Percentiles rank a stretch among this genome's conserved stretches.
phyloP scores from a whole-genome alignment of 768 basidiomycete species.

The Boletus sp. region DNA sequence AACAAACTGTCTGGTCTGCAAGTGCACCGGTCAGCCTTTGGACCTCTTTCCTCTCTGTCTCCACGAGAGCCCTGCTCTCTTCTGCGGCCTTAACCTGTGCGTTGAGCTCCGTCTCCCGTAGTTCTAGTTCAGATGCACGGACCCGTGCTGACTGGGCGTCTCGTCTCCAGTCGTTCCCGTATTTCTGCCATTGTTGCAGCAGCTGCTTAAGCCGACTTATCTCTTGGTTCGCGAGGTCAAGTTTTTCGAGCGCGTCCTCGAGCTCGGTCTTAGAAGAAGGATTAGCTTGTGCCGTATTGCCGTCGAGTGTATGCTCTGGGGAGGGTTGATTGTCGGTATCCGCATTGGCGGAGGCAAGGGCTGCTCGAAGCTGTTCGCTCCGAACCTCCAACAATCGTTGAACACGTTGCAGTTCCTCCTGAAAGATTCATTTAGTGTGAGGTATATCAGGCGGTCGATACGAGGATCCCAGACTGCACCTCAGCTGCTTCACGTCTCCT shows the following conservation, averaged over 20 bases:
- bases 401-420: slow-evolving; percentile 21
- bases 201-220: slow-evolving; percentile 18
- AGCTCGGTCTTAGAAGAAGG: slow-evolving; percentile 1
- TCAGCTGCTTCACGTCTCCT: slow-evolving; percentile 14
- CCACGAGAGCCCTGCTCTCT: slow-evolving; percentile 3
- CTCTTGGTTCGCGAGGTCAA: slow-evolving; percentile 16
- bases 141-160: slow-evolving; percentile 14
- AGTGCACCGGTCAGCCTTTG: slow-evolving; percentile 14
- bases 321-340: neutral
- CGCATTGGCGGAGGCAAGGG: slow-evolving; percentile 10
- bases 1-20: slow-evolving; percentile 22
- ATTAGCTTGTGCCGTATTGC: neutral
- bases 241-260: slow-evolving; percentile 8
- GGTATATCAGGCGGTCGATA: slow-evolving; percentile 1
- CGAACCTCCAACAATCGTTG: slow-evolving; percentile 14
- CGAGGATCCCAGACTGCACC: slow-evolving; percentile 15
- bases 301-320: slow-evolving; percentile 6
- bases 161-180: slow-evolving; percentile 24
- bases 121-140: slow-evolving; percentile 12
- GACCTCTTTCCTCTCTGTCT: slow-evolving; percentile 12
- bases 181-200: slow-evolving; percentile 24
- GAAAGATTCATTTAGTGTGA: slow-evolving; percentile 5
- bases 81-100: slow-evolving; percentile 12
- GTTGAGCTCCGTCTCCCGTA: slow-evolving; percentile 8
- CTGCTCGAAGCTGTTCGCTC: slow-evolving; percentile 17